Percentiles rank a stretch among this genome's conserved stretches.
Conservation (phyloP, 208 protist genomes). For the Spongospora subterranea region DNA sequence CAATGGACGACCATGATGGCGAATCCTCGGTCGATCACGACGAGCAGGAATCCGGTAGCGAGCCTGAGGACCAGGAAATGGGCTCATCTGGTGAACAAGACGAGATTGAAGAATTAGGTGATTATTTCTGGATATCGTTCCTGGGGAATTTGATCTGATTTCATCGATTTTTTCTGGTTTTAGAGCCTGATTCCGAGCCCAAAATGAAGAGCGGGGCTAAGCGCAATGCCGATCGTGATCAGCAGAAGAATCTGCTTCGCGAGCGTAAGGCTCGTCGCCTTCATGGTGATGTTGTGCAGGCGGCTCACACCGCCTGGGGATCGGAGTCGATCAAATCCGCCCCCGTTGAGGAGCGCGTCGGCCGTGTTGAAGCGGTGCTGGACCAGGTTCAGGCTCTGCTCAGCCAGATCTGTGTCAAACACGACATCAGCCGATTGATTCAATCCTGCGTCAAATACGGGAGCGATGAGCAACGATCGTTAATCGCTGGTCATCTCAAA, state of each 20-base stretch:
- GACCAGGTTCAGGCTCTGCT: neutral
- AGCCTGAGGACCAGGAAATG: too few relatives aligned
- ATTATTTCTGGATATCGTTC: too few relatives aligned
- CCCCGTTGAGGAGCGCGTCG: neutral
- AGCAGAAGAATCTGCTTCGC: neutral
- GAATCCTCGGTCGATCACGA: too few relatives aligned
- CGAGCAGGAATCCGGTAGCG: too few relatives aligned
- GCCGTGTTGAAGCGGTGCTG: constrained; percentile 37
- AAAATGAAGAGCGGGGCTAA: neutral
- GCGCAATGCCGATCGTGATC: neutral
- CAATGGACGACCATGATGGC: too few relatives aligned
- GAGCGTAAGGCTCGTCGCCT: neutral
- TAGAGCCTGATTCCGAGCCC: too few relatives aligned
- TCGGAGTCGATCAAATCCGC: neutral
- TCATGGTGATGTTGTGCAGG: neutral
- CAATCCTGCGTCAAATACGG: constrained; percentile 50
- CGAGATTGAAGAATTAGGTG: too few relatives aligned
- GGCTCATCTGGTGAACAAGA: too few relatives aligned
- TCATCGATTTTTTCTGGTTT: too few relatives aligned
- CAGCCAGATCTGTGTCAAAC: neutral
- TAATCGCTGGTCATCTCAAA: neutral
- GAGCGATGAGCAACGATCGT: neutral
- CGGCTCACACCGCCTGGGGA: neutral
- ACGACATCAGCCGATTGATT: constrained; percentile 7
- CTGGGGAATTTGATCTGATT: too few relatives aligned